These are phyloP conservation scores for Neurospora sp. DNA, from an alignment of 495 filamentous ascomycete genomes.

Conservation along the genomic window DNA sequence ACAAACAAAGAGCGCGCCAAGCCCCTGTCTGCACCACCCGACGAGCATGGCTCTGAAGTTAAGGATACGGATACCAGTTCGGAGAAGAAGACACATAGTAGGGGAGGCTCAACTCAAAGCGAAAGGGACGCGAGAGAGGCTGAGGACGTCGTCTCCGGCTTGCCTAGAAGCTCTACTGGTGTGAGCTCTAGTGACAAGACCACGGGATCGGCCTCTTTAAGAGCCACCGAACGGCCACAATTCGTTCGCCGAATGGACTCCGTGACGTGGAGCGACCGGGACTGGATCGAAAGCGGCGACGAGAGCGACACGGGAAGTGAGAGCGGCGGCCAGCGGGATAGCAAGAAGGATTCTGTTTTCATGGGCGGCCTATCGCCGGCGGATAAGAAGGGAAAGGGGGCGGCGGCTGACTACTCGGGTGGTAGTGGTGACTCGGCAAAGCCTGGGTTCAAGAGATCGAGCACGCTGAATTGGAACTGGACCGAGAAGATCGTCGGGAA, in stretches of 20 bases:
- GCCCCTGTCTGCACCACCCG: slow-evolving; percentile 20
- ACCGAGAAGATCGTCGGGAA: slow-evolving; percentile 47
- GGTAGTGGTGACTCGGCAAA: background rate
- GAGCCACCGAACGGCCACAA: slow-evolving; percentile 12
- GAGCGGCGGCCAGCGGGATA: slow-evolving; percentile 1
- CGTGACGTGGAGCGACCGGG: slow-evolving; percentile 43
- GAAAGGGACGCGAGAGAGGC: slow-evolving; percentile 12
- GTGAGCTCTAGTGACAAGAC: slow-evolving; percentile 1
- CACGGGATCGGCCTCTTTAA: slow-evolving; percentile 1
- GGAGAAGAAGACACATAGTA: background rate
- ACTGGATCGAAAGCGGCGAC: slow-evolving; percentile 41
- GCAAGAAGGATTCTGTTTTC: slow-evolving; percentile 4
- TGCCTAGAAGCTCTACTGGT: background rate
- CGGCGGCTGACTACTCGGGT: background rate
- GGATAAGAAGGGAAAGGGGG: slow-evolving; percentile 7
- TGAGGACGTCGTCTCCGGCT: slow-evolving; percentile 7
- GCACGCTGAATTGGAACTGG: slow-evolving; percentile 41
- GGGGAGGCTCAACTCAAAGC: slow-evolving; percentile 1
- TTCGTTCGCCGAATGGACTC: slow-evolving; percentile 27
- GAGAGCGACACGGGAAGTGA: slow-evolving; percentile 34
- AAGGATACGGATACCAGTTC: slow-evolving; percentile 11
- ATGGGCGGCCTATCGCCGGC: slow-evolving; percentile 1
- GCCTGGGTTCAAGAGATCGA: slow-evolving; percentile 3
- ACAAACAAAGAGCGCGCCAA: slow-evolving; percentile 32
- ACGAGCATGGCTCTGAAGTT: slow-evolving; percentile 30